Evolutionary conservation across 2,329 filamentous ascomycete species (phyloP), one percentile per base, ranked within the genome.

Genomic region (Sclerotinia nivalis): DNA sequence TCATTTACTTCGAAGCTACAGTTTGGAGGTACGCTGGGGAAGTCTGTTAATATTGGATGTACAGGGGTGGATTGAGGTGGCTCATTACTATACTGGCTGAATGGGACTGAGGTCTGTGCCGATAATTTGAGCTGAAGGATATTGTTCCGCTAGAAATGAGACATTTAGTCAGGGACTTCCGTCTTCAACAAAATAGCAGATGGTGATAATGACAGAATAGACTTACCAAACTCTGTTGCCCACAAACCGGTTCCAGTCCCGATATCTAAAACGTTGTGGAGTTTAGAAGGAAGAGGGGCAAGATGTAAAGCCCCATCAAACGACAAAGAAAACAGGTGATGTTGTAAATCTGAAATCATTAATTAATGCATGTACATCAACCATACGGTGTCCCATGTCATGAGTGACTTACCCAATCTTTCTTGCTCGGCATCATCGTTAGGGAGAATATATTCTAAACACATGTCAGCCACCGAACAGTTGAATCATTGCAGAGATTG

Each of bases 1-100:
- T 87, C 84, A 72, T 86, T 84, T 25, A 87, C 79, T 66, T 85
- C 77, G 74, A 86, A 86, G n/a, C 79, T 79, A 43, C 85, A 79
- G 71, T 86, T 87, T n/a, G 83, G 81, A 25, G 84, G 85, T 28
- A 73, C 70, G 52, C 73, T 72, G 31, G 9, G n/a, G 15, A 20
- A 9, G n/a, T 12, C 13, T 69, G 25, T 34, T 52, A 37, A 40
- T 52, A 34, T 56, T 12, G 18, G 31, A n/a, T 2, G 20, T 7
- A n/a, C 28, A 20, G 13, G 49, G 25, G 25, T 7, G 34, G 31
- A 52, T 25, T 12, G 31, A 20, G 10, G 5, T 56, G 28, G 25
- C 12, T 9, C 47, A 37, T 49, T 71, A 73, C 73, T 70, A 73
- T 9, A 45, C 34, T 20, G 77, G 76, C 59, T 79, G 76, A 43